Conservation (phyloP, 495 filamentous ascomycete species). For the Xanthoparmelia taractica region DNA sequence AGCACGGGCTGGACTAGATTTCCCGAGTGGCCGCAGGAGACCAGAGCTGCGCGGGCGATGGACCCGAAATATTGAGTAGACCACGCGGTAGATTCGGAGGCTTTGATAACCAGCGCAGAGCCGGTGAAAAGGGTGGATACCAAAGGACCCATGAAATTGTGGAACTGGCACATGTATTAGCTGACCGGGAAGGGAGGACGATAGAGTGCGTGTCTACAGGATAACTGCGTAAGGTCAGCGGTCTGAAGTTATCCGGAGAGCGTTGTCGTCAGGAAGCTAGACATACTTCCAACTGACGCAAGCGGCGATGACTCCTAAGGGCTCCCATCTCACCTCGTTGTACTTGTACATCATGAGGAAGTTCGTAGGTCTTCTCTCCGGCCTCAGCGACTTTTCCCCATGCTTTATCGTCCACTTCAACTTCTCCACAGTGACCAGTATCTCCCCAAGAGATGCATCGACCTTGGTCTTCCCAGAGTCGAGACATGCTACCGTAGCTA, state of each 20-base stretch:
- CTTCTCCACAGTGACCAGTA: constrained; percentile 88
- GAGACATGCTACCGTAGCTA: constrained; percentile 77
- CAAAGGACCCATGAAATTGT: constrained; percentile 87
- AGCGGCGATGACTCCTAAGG: constrained; percentile 84
- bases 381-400: constrained; percentile 72
- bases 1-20: constrained; percentile 74
- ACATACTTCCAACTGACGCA: constrained; percentile 90
- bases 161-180: constrained; percentile 52
- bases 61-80: constrained; percentile 70
- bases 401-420: constrained; percentile 89
- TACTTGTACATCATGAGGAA: constrained; percentile 93
- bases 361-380: constrained; percentile 69
- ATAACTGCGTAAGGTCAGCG: constrained; percentile 29
- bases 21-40: constrained; percentile 75
- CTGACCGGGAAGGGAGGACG: background rate
- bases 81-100: constrained; percentile 91
- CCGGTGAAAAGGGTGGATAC: constrained; percentile 90
- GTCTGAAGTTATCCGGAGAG: background rate
- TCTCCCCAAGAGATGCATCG: constrained; percentile 88
- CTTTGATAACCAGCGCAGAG: constrained; percentile 85
- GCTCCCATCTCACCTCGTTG: constrained; percentile 86
- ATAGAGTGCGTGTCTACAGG: constrained; percentile 27
- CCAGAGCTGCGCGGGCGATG: constrained; percentile 68
- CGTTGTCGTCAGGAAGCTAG: background rate
- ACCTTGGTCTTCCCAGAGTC: constrained; percentile 97